Evolutionary conservation across 2,329 filamentous ascomycete species (phyloP).

Genomic region (Truncatella angustata): DNA sequence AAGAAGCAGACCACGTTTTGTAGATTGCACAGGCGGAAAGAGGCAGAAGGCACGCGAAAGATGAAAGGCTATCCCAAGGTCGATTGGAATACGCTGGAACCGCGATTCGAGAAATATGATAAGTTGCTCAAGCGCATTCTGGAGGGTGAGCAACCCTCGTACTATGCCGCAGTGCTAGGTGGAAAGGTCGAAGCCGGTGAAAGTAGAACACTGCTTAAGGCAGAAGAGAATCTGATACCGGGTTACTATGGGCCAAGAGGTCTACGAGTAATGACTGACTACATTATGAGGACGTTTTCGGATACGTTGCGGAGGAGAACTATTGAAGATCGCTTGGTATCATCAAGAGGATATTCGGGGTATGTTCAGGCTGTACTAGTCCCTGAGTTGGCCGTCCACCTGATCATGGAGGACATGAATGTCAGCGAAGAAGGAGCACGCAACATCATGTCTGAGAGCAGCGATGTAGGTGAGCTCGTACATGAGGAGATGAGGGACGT

Average conservation of each 20-base stretch:
- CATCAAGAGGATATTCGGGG: constrained; percentile 62
- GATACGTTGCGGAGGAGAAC: constrained; percentile 59
- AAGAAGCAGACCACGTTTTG: constrained; percentile 64
- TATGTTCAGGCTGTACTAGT: constrained; percentile 77
- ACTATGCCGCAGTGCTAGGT: constrained; percentile 59
- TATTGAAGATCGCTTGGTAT: constrained; percentile 63
- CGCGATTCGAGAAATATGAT: constrained; percentile 57
- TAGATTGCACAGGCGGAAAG: constrained; percentile 55
- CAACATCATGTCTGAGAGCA: constrained; percentile 64
- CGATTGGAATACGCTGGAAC: constrained; percentile 62
- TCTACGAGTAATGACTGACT: constrained; percentile 68
- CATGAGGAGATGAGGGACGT: constrained; percentile 63
- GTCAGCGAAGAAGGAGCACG: constrained; percentile 42
- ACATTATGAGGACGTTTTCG: constrained; percentile 61
- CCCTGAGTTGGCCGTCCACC: constrained; percentile 60
- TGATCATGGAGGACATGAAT: constrained; percentile 57
- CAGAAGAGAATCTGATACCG: constrained; percentile 58
- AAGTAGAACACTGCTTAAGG: constrained; percentile 59
- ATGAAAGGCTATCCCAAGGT: constrained; percentile 67
- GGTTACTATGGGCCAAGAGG: constrained; percentile 85
- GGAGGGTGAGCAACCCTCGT: constrained; percentile 50
- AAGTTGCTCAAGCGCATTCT: constrained; percentile 58
- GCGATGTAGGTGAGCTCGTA: constrained; percentile 63
- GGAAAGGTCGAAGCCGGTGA: constrained; percentile 55
- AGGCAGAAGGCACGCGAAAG: constrained; percentile 47